Conservation (phyloP, 345 rosid genomes). For the Noccaea caerulescens region DNA sequence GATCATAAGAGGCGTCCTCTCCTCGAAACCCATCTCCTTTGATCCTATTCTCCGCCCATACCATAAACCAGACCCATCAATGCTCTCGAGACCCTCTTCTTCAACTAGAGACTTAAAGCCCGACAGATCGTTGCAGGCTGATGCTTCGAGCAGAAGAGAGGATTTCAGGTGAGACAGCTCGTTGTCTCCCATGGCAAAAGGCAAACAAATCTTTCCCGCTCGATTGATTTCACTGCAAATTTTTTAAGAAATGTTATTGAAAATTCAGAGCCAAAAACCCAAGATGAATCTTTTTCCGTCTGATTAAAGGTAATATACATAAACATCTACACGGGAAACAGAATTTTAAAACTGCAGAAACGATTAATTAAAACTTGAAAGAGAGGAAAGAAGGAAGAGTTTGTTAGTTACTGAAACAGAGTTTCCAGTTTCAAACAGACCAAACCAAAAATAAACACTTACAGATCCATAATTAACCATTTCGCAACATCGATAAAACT, state of each 20-base stretch:
- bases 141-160: conserved; percentile 64
- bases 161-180: conserved; percentile 44
- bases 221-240: conserved; percentile 47
- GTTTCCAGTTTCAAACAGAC: conserved; percentile 34
- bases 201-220: conserved; percentile 40
- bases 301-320: conserved; percentile 30
- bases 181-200: conserved; percentile 43
- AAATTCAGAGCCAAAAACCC: conserved; percentile 7
- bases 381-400: conserved; percentile 15
- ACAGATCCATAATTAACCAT: conserved; percentile 45
- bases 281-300: conserved; percentile 17
- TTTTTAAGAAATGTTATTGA: conserved; percentile 26
- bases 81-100: conserved; percentile 51
- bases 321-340: conserved; percentile 35
- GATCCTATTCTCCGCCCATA: conserved; percentile 72
- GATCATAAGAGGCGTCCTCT: conserved; percentile 86
- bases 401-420: conserved; percentile 40
- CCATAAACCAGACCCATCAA: conserved; percentile 72
- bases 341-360: conserved; percentile 37
- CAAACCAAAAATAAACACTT: conserved; percentile 40
- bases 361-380: conserved; percentile 17
- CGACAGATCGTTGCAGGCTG: conserved; percentile 72
- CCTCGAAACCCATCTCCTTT: conserved; percentile 66
- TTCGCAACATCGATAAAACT: conserved; percentile 46
- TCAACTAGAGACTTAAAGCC: conserved; percentile 63